Base-by-base conservation (phyloP, 192 early-diverging fungal species). In the Backusella circina region DNA sequence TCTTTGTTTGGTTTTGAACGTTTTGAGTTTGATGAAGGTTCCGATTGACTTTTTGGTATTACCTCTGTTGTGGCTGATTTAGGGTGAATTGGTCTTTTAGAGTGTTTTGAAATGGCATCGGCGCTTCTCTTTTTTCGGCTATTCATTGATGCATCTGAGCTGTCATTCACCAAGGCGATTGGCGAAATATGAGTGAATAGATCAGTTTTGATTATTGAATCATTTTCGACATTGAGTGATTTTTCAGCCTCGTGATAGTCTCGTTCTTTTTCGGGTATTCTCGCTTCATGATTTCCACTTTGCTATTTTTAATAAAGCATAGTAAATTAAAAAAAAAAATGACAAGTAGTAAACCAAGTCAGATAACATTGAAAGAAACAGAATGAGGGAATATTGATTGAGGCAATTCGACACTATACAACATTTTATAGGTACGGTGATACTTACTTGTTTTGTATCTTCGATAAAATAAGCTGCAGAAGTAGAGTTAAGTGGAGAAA, bases 1-100 rank as follows among this genome's bases (percentile, higher is more conserved):
- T 91, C 90, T 67, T 12, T 81, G 66, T 85, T 84, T 26, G 26
- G 54, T 28, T 61, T 61, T 23, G 54, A 61, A 28, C 54, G 54
- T 28, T 61, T 61, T 28, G 54, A 28, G 23, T 28, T 61, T 12
- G 21, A 61, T 8, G 9, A 28, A 9, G 54, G 26, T 28, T 61
- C 23, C 12, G 54, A 26, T 26, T 28, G 54, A 28, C 18, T 28
- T 41, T 47, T 47, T 47, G 44, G n/a, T 47, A 47, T 47, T 47
- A 47, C 44, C 44, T 47, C 18, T 47, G 51, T 23, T 13, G 54
- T 28, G 9, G 54, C 54, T 61, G 21, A 13, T 61, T 61, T 61
- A 13, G 10, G 54, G 23, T 61, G 54, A 61, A 61, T 61, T 26
- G 54, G 54, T 61, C 54, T 61, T 12, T 61, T 26, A 3, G 54